Percentiles rank a stretch among this genome's conserved stretches.
These are phyloP conservation scores for Blastomyces gilchristii DNA, from an alignment of 2,329 filamentous ascomycete species.

Conservation along the genomic window DNA sequence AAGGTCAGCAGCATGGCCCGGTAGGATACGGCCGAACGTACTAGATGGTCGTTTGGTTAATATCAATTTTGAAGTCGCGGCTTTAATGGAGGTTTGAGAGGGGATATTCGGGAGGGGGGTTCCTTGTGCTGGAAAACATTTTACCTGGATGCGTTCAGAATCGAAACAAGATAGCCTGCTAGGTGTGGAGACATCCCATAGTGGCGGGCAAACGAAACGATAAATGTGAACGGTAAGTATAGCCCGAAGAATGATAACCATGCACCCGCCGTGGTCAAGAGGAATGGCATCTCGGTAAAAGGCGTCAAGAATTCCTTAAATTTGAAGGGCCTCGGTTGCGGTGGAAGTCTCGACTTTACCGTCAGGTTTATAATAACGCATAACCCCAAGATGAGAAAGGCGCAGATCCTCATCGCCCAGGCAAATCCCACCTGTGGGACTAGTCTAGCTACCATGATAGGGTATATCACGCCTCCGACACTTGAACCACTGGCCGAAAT, in stretches of 20 bases:
- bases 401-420: constrained; percentile 48
- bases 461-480: constrained; percentile 50
- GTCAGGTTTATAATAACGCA: constrained; percentile 45
- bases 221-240: constrained; percentile 47
- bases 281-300: constrained; percentile 40
- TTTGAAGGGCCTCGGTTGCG: constrained; percentile 32
- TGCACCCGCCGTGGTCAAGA: constrained; percentile 35
- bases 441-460: constrained; percentile 50
- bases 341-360: constrained; percentile 38
- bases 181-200: constrained; percentile 42
- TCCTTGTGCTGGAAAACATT: constrained; percentile 3
- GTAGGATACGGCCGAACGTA: constrained; percentile 47
- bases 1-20: constrained; percentile 45
- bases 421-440: constrained; percentile 44
- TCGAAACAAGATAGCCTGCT: constrained; percentile 44
- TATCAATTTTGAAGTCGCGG: neutral
- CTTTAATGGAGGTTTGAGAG: neutral
- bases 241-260: constrained; percentile 53
- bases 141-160: constrained; percentile 43
- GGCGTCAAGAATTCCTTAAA: constrained; percentile 40
- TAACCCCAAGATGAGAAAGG: constrained; percentile 52
- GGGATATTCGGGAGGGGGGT: neutral
- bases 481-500: constrained; percentile 46
- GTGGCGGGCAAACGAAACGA: constrained; percentile 37
- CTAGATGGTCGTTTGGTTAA: constrained; percentile 15